A percentile compares a stretch with the other conserved stretches of the same genome.
Evolutionary conservation across 805 yeast genomes (phyloP).

Genomic region (Kregervanrija delftensis): DNA sequence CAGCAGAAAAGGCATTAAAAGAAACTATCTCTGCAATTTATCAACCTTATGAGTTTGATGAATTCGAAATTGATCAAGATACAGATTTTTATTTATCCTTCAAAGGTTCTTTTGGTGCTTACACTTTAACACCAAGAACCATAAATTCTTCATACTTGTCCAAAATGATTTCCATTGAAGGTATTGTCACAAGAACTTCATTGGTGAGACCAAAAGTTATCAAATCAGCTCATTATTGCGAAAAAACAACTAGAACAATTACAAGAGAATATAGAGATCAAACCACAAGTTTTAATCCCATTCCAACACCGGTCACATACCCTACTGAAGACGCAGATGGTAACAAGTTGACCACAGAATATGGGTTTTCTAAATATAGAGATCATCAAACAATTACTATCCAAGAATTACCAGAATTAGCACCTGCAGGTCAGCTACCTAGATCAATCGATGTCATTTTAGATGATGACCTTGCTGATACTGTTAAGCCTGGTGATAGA

Average conservation of each 20-base stretch:
- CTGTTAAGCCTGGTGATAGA: slow-evolving; percentile 92
- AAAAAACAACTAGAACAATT: slow-evolving; percentile 73
- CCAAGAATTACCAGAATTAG: slow-evolving; percentile 96
- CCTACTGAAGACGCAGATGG: slow-evolving; percentile 94
- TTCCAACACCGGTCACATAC: slow-evolving; percentile 75
- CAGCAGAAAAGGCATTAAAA: slow-evolving; percentile 79
- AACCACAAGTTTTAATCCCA: slow-evolving; percentile 82
- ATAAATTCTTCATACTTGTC: slow-evolving; percentile 72
- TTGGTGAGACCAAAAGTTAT: slow-evolving; percentile 88
- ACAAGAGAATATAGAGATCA: slow-evolving; percentile 91
- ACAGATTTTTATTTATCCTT: slow-evolving; percentile 71
- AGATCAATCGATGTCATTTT: slow-evolving; percentile 86
- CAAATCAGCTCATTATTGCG: slow-evolving; percentile 90
- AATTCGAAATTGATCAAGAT: slow-evolving; percentile 47
- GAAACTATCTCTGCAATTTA: slow-evolving; percentile 72
- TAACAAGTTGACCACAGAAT: slow-evolving; percentile 80
- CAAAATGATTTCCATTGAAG: slow-evolving; percentile 81
- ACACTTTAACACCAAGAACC: slow-evolving; percentile 81
- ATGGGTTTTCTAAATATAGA: slow-evolving; percentile 84
- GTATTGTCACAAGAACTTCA: slow-evolving; percentile 91
- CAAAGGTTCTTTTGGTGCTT: slow-evolving; percentile 87
- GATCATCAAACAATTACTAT: slow-evolving; percentile 92
- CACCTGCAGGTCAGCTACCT: slow-evolving; percentile 97
- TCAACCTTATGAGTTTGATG: slow-evolving; percentile 51
- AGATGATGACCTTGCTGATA: slow-evolving; percentile 92